Base-by-base conservation (phyloP, 2,329 filamentous ascomycete species). In the Cryoendolithus antarcticus region DNA sequence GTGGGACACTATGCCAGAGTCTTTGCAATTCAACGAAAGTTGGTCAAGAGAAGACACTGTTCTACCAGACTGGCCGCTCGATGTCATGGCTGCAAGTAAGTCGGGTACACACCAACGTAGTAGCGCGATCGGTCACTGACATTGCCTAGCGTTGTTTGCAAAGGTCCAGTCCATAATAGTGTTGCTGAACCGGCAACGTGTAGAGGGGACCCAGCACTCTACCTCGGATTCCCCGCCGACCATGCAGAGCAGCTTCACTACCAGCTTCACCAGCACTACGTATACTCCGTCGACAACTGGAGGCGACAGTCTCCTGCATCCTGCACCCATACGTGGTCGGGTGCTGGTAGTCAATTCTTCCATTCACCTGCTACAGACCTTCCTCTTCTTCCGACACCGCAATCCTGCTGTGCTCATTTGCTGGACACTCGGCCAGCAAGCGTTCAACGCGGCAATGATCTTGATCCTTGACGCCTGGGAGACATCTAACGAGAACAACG, bases 391-490 rank as follows among this genome's bases (percentile, higher is more conserved):
- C 49, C 57, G 64, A 24, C 46, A 53, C n/a, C n/a, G n/a, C n/a
- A n/a, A n/a, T n/a, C n/a, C n/a, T n/a, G n/a, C n/a, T n/a, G n/a
- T n/a, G n/a, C n/a, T n/a, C n/a, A n/a, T n/a, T n/a, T n/a, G n/a
- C n/a, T n/a, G n/a, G n/a, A n/a, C n/a, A n/a, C n/a, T n/a, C n/a
- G n/a, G n/a, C n/a, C n/a, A n/a, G n/a, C n/a, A n/a, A n/a, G n/a
- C n/a, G n/a, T 70, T 70, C 55, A 69, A 69, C 41, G 63, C 65
- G 8, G 63, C 60, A 43, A 69, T 69, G 65, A 65, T 71, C 15
- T 48, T 71, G 5, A 53, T 69, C 1, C 54, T 67, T 2, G 65
- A 69, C 36, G 63, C 63, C 5, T 54, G 66, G 42, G 66, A 69
- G 48, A 61, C 60, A 2, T 55, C 54, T n/a, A 56, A 61, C 30